Evolutionary conservation across 345 rosid genomes (phyloP), one percentile per base, ranked within the genome.

Genomic region (Citrus australasica): DNA sequence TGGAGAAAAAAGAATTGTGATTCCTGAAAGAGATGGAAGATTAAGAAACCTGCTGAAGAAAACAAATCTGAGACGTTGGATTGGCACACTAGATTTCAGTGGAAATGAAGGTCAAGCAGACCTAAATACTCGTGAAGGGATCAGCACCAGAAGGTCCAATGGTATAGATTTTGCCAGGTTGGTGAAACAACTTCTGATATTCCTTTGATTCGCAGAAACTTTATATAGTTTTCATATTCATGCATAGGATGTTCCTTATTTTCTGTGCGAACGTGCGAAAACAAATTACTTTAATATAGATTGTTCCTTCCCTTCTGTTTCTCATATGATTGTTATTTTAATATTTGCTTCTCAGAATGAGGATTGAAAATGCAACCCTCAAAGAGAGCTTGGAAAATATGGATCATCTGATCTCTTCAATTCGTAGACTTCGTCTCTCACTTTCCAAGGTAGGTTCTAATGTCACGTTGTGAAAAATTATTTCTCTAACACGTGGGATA

Each of bases 311-410:
- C 65, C 30, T 19, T 56, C 40, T 53, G 40, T 66, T 53, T 56
- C 38, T 70, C 67, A 17, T 30, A 17, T 78, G 24, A 16, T 56
- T 77, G n/a, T 64, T 65, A 53, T 51, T 69, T 55, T 75, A 2
- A 28, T 40, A 33, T 68, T 70, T 84, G 33, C 66, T 61, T 67
- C 65, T 61, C 81, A 97, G 98, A 82, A 84, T 92, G 96, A 94
- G 86, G 89, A 91, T 97, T 61, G 98, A 97, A 85, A 92, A 88
- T 79, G 98, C 96, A 64, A 88, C 98, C 68, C 84, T 97, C n/a
- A 93, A 83, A 82, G 99, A 97, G 87, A 93, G 87, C 88, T 79
- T 93, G 84, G 98, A 86, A 77, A 88, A 90, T 83, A 84, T 97
- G 87, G 97, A 91, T 69, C 96, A 91, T 86, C 82, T 97, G 76